These are phyloP conservation scores for Diaporthe ampelina DNA, from an alignment of 2,329 filamentous ascomycete species.

Conservation along the genomic window DNA sequence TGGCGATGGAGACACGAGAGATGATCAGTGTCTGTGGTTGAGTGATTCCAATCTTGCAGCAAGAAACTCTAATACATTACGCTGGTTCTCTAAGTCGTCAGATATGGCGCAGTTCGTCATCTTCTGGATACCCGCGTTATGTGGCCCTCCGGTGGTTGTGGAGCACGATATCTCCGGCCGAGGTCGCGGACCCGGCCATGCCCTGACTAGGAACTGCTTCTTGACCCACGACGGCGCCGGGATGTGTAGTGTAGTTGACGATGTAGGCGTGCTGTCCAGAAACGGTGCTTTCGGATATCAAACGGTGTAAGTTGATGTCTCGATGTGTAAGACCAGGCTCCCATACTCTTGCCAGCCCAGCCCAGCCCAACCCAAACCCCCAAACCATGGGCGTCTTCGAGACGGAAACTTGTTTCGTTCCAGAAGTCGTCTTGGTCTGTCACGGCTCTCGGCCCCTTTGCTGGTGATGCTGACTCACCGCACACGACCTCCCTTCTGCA, in stretches of 20 bases:
- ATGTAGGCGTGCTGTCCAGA: neutral
- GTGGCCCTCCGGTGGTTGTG: conserved; percentile 10
- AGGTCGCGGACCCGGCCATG: conserved; percentile 1
- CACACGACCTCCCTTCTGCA: neutral
- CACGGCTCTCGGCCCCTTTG: conserved; percentile 1
- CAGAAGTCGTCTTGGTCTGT: conserved; percentile 31
- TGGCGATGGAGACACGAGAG: neutral
- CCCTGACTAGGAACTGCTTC: neutral
- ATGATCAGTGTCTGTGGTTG: neutral
- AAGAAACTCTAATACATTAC: conserved; percentile 15
- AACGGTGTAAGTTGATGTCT: neutral
- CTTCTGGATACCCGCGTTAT: neutral
- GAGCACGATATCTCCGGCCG: conserved; percentile 5
- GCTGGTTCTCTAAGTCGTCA: neutral
- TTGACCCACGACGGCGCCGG: conserved; percentile 6
- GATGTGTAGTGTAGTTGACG: neutral
- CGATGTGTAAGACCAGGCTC: neutral
- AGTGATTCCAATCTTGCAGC: conserved; percentile 9
- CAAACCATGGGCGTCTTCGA: neutral
- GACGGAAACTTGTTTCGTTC: conserved; percentile 30
- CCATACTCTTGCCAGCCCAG: conserved; percentile 1
- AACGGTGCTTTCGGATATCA: conserved; percentile 5
- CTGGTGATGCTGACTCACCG: conserved; percentile 22
- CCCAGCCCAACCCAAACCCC: neutral
- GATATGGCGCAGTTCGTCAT: neutral